Base-by-base conservation (phyloP, 768 basidiomycete species). In the Calocybe cyanea region DNA sequence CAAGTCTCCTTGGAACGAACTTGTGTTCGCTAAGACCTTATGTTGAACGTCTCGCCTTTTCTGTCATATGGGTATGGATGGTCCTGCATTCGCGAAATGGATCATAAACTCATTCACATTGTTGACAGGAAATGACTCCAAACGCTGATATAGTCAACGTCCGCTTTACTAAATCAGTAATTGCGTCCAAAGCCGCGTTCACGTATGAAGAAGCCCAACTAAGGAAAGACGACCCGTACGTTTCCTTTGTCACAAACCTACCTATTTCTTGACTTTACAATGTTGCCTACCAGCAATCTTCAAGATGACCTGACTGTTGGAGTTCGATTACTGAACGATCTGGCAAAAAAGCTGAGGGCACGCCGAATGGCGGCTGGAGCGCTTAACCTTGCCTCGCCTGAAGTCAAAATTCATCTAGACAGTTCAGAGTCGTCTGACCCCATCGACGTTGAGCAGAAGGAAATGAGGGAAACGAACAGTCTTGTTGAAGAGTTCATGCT, bases 401-500 rank as follows among this genome's bases (percentile, higher is more conserved):
- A 99, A 72, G 89, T 99, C 64, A 97, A 94, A 63, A 97, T 99
- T 51, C 85, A 97, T 54, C 73, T 98, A 13, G 91, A 96, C 58
- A 91, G 87, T 53, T 74, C 92, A 1, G 96, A 98, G 63, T 90
- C 88, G 0, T 87, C 92, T 2, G 93, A 96, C 53, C 95, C 95
- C 0, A 90, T 97, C 51, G 95, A 97, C 51, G 94, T 99, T 8
- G 92, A 97, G 66, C 92, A 94, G 62, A 98, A 98, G 63, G 86
- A 91, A 57, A 61, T 88, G 59, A 70, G 78, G 21, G 94, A 98
- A 67, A 99, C 96, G 7, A 98, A 98, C 61, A 92, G 89, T 52
- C 69, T 98, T 6, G 96, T 98, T 1, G 96, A 99, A 64, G 96
- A 98, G 64, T 97, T 99, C 67, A 99, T 99, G 96, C 70, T 99